phyloP scores from a whole-genome alignment of 2,329 filamentous ascomycete genomes.

The Metarhizium sp. region DNA sequence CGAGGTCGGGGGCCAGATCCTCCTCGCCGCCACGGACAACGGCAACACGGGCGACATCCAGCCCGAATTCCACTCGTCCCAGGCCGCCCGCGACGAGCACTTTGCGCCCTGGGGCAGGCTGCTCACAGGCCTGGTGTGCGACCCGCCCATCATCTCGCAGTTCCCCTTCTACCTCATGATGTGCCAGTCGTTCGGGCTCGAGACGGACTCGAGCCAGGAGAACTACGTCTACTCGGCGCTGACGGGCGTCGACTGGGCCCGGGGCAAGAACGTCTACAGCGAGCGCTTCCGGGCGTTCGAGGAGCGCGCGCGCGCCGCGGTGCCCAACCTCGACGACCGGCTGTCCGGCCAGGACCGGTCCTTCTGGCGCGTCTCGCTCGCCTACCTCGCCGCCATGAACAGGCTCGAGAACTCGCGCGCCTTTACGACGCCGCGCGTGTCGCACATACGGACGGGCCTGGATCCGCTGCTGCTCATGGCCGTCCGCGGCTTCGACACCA shows the following conservation, averaged over 20 bases:
- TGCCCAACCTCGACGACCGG: constrained; percentile 4
- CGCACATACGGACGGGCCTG: constrained; percentile 3
- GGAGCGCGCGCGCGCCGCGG: background rate
- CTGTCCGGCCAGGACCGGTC: constrained; percentile 5
- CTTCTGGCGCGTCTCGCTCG: constrained; percentile 6
- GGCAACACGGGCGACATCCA: background rate
- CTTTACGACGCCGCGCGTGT: constrained; percentile 1
- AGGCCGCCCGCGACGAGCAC: constrained; percentile 3
- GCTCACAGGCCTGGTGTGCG: constrained; percentile 6
- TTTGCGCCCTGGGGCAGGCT: constrained; percentile 5
- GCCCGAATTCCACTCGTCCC: background rate
- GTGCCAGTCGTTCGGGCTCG: constrained; percentile 7
- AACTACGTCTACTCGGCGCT: constrained; percentile 8
- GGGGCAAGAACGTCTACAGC: constrained; percentile 5
- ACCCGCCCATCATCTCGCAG: constrained; percentile 8
- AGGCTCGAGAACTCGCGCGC: constrained; percentile 1
- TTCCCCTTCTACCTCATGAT: constrained; percentile 10
- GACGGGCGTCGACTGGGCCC: constrained; percentile 5
- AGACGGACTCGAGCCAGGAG: background rate
- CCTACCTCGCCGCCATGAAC: constrained; percentile 5
- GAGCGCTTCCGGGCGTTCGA: constrained; percentile 1
- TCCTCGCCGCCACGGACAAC: constrained; percentile 2
- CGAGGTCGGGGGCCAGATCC: constrained; percentile 1
- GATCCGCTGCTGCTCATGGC: constrained; percentile 5
- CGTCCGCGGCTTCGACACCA: constrained; percentile 4